Evolutionary conservation across 495 filamentous ascomycete genomes (phyloP), one percentile per base, ranked within the genome.

Genomic region (Aspergillus heteromorphus): DNA sequence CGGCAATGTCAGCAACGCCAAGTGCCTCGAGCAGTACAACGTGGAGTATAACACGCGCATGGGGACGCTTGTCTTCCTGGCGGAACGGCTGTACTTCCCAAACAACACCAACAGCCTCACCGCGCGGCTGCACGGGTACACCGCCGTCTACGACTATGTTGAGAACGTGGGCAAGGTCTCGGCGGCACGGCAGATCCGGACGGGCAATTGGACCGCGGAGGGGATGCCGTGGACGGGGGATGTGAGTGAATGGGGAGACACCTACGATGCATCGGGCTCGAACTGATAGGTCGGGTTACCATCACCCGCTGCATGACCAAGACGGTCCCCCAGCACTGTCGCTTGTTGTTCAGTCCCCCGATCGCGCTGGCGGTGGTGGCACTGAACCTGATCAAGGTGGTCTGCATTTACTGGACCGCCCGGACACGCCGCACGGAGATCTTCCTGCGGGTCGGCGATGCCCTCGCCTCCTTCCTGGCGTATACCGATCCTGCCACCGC

Each of bases 371-470:
- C 40, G 0, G 60, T 63, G 1, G 54, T 65, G 17, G 20, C 18
- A 2, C 60, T 60, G 40, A 60, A 58, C 25, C 2, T 55, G 6
- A 25, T 58, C 40, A 60, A 63, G 19, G n/a, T 55, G 6, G 11
- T 48, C 6, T 58, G 56, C 49, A 59, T 59, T 16, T 59, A 25
- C 18, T 14, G 51, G 5, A 34, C 52, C 10, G 30, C 43, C 2
- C 20, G 45, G 0, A 30, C 21, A 6, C 36, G 40, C 17, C n/a
- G 47, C 9, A 17, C 31, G 0, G 49, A 54, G 13, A 53, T 42
- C 1, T 21, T 62, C 17, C 43, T 67, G 2, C 65, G 62, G 1
- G 29, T 61, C 19, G 66, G 66, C 1, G 66, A 70, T 47, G 66
- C 65, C 0, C 20, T 70, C 7, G 51, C 58, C 10, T 70, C 65